Evolutionary conservation across 2,329 filamentous ascomycete genomes (phyloP), one percentile per base, ranked within the genome.

Genomic region (Colletotrichum sp.): DNA sequence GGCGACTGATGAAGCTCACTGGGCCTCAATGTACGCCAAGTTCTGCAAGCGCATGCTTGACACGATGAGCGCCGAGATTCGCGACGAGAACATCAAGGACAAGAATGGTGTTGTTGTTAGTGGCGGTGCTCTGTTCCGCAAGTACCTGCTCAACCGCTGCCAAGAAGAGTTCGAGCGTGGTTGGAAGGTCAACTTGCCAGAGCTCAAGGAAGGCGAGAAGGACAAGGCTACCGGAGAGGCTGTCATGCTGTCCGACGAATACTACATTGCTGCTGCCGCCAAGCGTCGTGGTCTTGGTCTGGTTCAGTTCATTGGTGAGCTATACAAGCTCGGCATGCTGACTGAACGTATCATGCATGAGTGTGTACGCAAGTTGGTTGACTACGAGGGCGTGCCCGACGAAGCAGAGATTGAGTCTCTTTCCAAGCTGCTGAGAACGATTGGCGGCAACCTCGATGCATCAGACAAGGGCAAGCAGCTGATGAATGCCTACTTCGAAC

Each of bases 341-440:
- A 99, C 97, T 76, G 95, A 98, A 85, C 95, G 96, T 84, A 99
- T 99, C 87, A 99, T 99, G 97, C 96, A 99, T 88, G 95, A 98
- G 86, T 99, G 97, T 90, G 96, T 99, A 32, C 94, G 96, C 88
- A 98, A 98, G 86, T 91, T 99, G 78, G 95, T 99, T 79, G 96
- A 99, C 86, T 98, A 97, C 85, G 94, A 96, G 82, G 96, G 95
- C 77, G 88, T 95, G 76, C 97, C 97, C 59, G 97, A 99, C 80
- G 97, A 99, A 87, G 95, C 96, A 69, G 96, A 98, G 84, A 94
- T 99, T 76, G 97, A 99, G 89, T 98, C 95, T 79, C 92, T 99
- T 85, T 96, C 94, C 81, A 98, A 97, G 87, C 90, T 99, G 77
- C 91, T 99, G 76, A 93, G 94, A 79, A 98, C 97, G 52, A 97